Base-by-base conservation (phyloP, 2,329 filamentous ascomycete genomes). In the Penicillium capsulatum region DNA sequence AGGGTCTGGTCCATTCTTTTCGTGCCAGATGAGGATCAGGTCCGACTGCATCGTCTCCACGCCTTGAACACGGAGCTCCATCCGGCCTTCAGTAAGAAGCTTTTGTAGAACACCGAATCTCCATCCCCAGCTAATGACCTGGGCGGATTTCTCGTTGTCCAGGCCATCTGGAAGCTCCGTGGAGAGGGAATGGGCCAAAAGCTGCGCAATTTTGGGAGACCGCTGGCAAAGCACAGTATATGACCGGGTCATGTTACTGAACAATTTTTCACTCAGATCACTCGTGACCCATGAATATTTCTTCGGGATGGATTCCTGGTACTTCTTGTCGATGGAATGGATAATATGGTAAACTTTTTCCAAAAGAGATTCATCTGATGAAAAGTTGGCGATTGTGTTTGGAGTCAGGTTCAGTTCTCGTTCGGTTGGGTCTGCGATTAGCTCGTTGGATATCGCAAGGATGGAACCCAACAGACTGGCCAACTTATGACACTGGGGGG, bases 51-150 rank as follows among this genome's bases (percentile, higher is more conserved):
- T 83, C 14, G 71, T 72, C n/a, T 80, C 77, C 34, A 91, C 81
- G 14, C 87, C 88, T 59, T 80, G 76, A 9, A 94, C 85, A 26
- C 91, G 83, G 26, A 96, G 72, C 57, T 94, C 87, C 88, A 97
- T 95, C 55, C 91, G 86, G 24, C 86, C 83, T 41, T 86, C 91
- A 55, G 77, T 80, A 36, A 96, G 82, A 50, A 91, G 80, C 50
- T 79, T 83, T 53, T 79, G 80, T 36, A 86, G 69, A 1, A 83
- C 69, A 30, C 72, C 71, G 52, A 95, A 81, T 35, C 80, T 82
- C 83, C 86, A 94, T 20, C 67, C 70, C 53, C 76, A 67, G 58
- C 55, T 48, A 24, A 70, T 54, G 9, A 71, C 63, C 16, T 51
- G 49, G 4, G 63, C 48, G 15, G 57, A 51, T 26, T 67, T 61